Evolutionary conservation across 2,329 filamentous ascomycete species (phyloP).

Genomic region (Fusarium brevicatenulatum): DNA sequence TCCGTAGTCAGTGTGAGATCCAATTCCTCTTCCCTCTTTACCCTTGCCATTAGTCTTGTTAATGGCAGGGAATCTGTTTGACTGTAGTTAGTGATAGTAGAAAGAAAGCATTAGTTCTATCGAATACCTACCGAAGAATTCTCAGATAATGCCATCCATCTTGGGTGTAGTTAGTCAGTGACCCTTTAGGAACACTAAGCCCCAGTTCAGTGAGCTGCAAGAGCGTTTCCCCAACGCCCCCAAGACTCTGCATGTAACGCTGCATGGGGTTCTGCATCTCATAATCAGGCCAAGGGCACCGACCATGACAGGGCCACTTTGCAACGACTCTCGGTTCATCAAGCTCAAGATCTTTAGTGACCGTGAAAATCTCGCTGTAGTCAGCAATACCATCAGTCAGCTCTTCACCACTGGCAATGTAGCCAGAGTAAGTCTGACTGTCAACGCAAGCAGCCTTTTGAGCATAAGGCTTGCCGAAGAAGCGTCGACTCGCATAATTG

Average conservation of each 20-base stretch:
- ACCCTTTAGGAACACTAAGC: constrained; percentile 52
- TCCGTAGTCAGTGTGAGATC: constrained; percentile 63
- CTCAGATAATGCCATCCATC: constrained; percentile 65
- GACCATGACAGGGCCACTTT: constrained; percentile 61
- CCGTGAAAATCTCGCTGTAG: constrained; percentile 63
- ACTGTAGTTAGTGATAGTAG: fast-evolving
- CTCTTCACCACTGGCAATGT: constrained; percentile 61
- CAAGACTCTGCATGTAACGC: constrained; percentile 55
- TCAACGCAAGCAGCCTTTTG: constrained; percentile 58
- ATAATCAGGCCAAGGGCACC: constrained; percentile 58
- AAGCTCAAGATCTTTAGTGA: constrained; percentile 58
- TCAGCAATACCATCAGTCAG: constrained; percentile 60
- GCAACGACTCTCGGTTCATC: constrained; percentile 52
- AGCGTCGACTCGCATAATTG: constrained; percentile 50
- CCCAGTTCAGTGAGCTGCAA: constrained; percentile 59
- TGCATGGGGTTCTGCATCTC: constrained; percentile 54
- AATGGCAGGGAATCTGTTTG: constrained; percentile 43
- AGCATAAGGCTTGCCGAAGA: constrained; percentile 50
- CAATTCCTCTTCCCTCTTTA: constrained; percentile 60
- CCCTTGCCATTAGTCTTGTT: constrained; percentile 59
- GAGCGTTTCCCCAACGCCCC: constrained; percentile 55
- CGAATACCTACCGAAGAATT: constrained; percentile 52
- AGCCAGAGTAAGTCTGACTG: constrained; percentile 57
- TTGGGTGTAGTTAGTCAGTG: constrained; percentile 54
- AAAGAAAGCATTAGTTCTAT: fast-evolving